Conservation (phyloP, 2,329 filamentous ascomycete species). For the Colletotrichum sp. region DNA sequence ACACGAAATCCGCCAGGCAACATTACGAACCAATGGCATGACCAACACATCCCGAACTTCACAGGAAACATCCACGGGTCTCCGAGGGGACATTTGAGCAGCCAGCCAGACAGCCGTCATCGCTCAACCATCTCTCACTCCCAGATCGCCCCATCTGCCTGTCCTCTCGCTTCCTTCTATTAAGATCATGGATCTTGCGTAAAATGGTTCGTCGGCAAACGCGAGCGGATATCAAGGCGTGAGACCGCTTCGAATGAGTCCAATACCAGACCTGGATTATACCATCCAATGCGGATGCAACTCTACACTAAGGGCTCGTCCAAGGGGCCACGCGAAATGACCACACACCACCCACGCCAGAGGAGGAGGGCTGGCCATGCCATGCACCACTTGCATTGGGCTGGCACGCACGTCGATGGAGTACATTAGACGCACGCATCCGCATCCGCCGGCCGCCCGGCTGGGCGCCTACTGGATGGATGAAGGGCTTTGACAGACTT, state of each 20-base stretch:
- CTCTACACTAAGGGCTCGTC: background rate
- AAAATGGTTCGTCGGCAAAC: slow-evolving; percentile 6
- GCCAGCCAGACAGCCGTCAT: background rate
- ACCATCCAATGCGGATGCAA: slow-evolving; percentile 18
- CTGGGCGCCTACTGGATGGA: slow-evolving; percentile 5
- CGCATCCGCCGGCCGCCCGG: slow-evolving; percentile 13
- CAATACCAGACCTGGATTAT: slow-evolving; percentile 12
- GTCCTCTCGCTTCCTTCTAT: slow-evolving; percentile 2
- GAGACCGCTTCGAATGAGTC: background rate
- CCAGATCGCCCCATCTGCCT: background rate
- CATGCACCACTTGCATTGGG: slow-evolving; percentile 9
- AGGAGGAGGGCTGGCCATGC: background rate
- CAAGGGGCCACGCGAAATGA: slow-evolving; percentile 18
- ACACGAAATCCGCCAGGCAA: background rate
- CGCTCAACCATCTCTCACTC: background rate
- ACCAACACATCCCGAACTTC: background rate
- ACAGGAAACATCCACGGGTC: background rate
- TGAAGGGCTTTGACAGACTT: background rate
- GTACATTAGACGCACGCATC: slow-evolving; percentile 8
- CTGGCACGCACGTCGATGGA: slow-evolving; percentile 1
- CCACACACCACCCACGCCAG: background rate
- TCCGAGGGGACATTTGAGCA: background rate
- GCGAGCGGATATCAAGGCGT: background rate
- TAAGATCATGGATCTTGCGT: slow-evolving; percentile 10
- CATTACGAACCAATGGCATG: background rate